Conservation (phyloP, 2,329 filamentous ascomycete genomes). For the Colletotrichum kahawae region DNA sequence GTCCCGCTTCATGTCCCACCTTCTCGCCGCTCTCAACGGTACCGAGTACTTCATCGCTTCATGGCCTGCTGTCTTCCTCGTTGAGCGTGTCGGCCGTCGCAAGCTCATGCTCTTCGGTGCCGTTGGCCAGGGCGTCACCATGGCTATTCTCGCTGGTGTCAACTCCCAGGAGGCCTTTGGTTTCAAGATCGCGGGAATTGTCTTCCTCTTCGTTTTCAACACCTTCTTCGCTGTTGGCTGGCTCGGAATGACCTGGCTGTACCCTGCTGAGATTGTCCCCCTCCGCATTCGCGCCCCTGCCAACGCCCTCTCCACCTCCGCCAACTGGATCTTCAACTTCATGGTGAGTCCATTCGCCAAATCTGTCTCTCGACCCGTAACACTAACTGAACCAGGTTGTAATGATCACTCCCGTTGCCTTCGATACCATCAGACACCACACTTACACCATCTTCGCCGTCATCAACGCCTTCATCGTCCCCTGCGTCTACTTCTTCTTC, state of each 20-base stretch:
- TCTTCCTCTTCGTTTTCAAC: constrained; percentile 67
- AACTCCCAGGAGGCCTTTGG: constrained; percentile 32
- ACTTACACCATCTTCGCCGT: constrained; percentile 72
- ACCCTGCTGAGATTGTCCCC: constrained; percentile 65
- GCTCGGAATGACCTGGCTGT: constrained; percentile 67
- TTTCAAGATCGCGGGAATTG: constrained; percentile 35
- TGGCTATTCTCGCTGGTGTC: constrained; percentile 64
- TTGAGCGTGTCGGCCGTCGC: constrained; percentile 70
- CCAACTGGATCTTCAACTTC: constrained; percentile 70
- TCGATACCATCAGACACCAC: constrained; percentile 61
- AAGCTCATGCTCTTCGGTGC: constrained; percentile 76
- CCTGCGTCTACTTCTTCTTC: constrained; percentile 65
- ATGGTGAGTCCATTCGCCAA: constrained; percentile 35
- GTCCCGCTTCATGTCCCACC: constrained; percentile 59
- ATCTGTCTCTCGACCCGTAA: background rate
- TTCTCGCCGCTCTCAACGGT: constrained; percentile 60
- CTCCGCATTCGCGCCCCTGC: constrained; percentile 65
- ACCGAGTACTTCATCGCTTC: constrained; percentile 54
- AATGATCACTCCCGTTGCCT: constrained; percentile 66
- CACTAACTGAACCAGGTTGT: constrained; percentile 47
- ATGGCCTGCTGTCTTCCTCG: constrained; percentile 64
- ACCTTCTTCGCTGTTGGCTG: constrained; percentile 65
- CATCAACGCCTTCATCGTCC: constrained; percentile 66
- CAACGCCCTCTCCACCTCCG: constrained; percentile 58
- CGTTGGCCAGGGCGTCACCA: constrained; percentile 65